A percentile compares a stretch with the other conserved stretches of the same genome.
These are phyloP conservation scores for Beauveria brongniartii DNA, from an alignment of 2,329 filamentous ascomycete species.

Conservation along the genomic window DNA sequence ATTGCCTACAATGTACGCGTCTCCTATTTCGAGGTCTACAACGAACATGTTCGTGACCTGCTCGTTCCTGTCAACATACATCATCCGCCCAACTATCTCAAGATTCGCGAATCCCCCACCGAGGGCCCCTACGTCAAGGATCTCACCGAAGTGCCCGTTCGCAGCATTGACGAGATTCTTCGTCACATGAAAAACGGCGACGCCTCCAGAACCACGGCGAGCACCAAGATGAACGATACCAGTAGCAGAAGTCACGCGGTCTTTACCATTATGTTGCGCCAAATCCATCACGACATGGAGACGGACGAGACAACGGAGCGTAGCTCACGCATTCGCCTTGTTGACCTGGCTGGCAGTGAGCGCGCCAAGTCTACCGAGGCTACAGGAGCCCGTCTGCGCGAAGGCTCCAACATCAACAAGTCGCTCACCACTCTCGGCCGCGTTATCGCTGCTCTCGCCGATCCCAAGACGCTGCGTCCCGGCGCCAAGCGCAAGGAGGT, in stretches of 20 bases:
- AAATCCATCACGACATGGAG: constrained; percentile 94
- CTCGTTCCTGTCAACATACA: constrained; percentile 65
- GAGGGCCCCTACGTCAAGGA: constrained; percentile 97
- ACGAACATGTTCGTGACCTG: constrained; percentile 94
- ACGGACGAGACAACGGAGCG: constrained; percentile 98
- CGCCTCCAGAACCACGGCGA: constrained; percentile 76
- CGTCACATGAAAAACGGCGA: constrained; percentile 88
- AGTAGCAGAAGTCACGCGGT: constrained; percentile 94
- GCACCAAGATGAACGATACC: constrained; percentile 99
- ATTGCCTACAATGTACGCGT: constrained; percentile 96
- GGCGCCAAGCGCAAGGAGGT: constrained; percentile 54
- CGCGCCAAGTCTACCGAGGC: constrained; percentile 93
- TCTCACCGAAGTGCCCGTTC: constrained; percentile 85
- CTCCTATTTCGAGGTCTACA: constrained; percentile 99
- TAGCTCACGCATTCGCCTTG: constrained; percentile 84
- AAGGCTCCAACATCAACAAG: constrained; percentile 98
- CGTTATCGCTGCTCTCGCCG: constrained; percentile 85
- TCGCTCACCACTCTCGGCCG: constrained; percentile 91
- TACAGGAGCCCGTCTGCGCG: constrained; percentile 79
- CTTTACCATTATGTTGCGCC: constrained; percentile 95
- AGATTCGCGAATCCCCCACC: constrained; percentile 90
- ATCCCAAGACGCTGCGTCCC: constrained; percentile 48
- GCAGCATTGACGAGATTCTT: constrained; percentile 78
- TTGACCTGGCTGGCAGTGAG: constrained; percentile 92
- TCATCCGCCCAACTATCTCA: constrained; percentile 82